Evolutionary conservation across 1,284 basidiomycete genomes (phyloP), one percentile per base, ranked within the genome.

Genomic region (Austropuccinia psidii): DNA sequence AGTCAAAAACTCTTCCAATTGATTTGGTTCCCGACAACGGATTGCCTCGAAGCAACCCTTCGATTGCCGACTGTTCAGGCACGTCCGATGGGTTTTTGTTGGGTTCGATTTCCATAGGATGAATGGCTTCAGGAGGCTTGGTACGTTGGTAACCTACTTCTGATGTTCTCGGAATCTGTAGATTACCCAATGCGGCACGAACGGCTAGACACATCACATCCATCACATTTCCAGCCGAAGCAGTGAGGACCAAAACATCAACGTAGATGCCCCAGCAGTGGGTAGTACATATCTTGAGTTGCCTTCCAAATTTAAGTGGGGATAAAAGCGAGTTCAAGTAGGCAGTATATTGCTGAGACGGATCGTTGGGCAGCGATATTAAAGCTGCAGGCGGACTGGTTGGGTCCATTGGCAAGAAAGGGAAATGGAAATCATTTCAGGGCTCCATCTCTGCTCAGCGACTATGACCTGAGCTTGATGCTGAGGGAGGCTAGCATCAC

Each of bases 151-250:
- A 73, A 45, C 58, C 47, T 27, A 73, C 57, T 64, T 73, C 69
- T 43, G 33, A 49, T 41, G 69, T 73, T 55, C 54, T 73, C 5
- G 69, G 69, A 29, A 73, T 62, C 50, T 73, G 61, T 24, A 73
- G 50, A 45, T 73, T 49, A 47, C 58, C 43, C 1, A 73, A 41
- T 39, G 69, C 69, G 31, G 49, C 60, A 47, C 60, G 60, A 31
- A 73, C 50, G 11, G 69, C 69, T 35, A 73, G 41, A 43, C 69
- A 73, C 29, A 73, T 64, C 29, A 73, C 69, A 55, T 73, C 69
- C 58, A 73, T 73, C 35, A 58, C 49, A 27, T 62, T 73, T 54
- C 69, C 69, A 9, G 58, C 69, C 2, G 69, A 62, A 35, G 69
- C 69, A 39, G 58, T 62, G 35, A 73, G 35, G 5, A 73, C 60